Evolutionary conservation across 2,329 filamentous ascomycete species (phyloP), one percentile per base, ranked within the genome.

Genomic region (Paraphaeosphaeria sporulosa): DNA sequence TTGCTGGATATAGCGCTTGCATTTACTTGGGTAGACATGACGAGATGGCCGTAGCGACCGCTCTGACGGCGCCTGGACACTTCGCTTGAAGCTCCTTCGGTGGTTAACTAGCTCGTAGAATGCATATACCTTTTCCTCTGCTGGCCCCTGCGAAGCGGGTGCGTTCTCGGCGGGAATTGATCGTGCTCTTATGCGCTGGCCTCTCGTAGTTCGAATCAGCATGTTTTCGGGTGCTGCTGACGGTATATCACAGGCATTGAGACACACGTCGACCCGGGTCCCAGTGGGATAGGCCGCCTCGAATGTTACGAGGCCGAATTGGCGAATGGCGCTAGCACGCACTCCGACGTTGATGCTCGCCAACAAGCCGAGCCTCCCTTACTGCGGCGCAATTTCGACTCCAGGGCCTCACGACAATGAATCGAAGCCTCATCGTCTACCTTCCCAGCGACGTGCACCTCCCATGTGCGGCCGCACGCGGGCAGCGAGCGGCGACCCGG

Each of bases 1-100:
- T 21, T 32, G 38, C 38, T 21, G 51, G 21, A 52, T n/a, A 52
- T 42, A 52, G 49, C 32, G 13, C 34, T 52, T 32, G 8, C 32
- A 49, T 34, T 49, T 34, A 32, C 34, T 49, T 32, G 25, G 27
- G n/a, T 9, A 7, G 46, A 40, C 38, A 19, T 40, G 17, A 19
- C 1, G 38, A 40, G 15, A 17, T 49, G 27, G 46, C 32, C 17
- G 25, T 49, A 40, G 38, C 38, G 25, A 49, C 27, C 17, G 10
- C 17, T 25, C 4, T 34, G 15, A 48, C 25, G 46, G 13, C 46
- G 27, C 10, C 19, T 51, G n/a, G 15, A n/a, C 19, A n/a, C 21
- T 17, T 17, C 36, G 36, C 10, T 40, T n/a, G 38, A 17, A 40
- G 15, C 15, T n/a, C 9, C 38, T 17, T n/a, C 13, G 17, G 4